Evolutionary conservation across 208 protist genomes (phyloP).

Genomic region (Acanthamoeba culbertsoni): DNA sequence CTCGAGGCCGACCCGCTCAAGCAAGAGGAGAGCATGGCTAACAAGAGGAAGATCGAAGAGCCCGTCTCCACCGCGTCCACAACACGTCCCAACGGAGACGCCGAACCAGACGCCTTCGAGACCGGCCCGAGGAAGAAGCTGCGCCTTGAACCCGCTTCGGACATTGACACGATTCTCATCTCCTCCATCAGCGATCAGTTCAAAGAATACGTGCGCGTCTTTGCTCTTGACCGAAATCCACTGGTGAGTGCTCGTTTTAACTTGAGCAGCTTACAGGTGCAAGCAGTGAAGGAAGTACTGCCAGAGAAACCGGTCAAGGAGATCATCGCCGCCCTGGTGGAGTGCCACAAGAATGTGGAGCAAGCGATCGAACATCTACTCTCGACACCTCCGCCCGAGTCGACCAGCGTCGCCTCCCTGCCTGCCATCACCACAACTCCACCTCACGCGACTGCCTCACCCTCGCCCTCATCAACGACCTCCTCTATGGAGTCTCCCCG

Average conservation of each 20-base stretch:
- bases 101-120: neutral
- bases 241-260: neutral
- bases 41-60: neutral
- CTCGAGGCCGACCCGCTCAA: neutral
- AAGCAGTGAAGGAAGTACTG: neutral
- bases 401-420: neutral
- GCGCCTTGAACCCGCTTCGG: neutral
- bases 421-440: neutral
- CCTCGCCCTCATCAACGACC: neutral
- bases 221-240: too few species aligned
- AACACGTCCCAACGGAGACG: neutral
- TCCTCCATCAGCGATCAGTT: slow-evolving; percentile 23
- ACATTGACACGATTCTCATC: neutral
- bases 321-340: neutral
- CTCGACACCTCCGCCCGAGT: neutral
- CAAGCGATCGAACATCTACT: neutral
- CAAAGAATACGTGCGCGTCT: neutral
- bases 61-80: too few species aligned
- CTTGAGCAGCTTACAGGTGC: neutral
- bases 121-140: neutral
- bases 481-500: neutral
- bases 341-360: neutral
- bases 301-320: neutral
- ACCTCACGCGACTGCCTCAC: neutral
- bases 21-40: neutral